These are phyloP conservation scores for Hippophae gyantsensis DNA, from an alignment of 306 rosid genomes.

Conservation along the genomic window DNA sequence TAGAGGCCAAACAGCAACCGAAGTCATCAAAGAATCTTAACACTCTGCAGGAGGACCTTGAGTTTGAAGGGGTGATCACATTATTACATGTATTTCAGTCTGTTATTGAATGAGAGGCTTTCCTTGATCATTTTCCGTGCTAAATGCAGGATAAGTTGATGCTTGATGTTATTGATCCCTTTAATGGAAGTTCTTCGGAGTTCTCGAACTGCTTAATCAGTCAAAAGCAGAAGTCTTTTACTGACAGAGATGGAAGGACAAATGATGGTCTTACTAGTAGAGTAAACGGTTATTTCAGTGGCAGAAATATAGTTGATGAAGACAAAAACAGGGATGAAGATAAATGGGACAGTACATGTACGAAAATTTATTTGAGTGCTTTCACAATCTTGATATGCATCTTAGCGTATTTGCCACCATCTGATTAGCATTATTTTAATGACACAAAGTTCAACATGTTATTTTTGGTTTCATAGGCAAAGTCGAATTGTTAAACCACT, in stretches of 20 bases:
- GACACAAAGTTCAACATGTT: too few relatives aligned
- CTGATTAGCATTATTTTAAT: not conserved
- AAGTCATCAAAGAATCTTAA: conserved; percentile 29
- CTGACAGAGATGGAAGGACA: conserved; percentile 22
- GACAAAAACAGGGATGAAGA: conserved; percentile 27
- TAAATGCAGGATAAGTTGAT: conserved; percentile 56
- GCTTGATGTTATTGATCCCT: conserved; percentile 40
- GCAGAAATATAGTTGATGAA: conserved; percentile 30
- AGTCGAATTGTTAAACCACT: too few relatives aligned
- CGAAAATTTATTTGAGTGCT: not conserved
- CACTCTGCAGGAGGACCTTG: conserved; percentile 43
- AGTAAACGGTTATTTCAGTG: conserved; percentile 24
- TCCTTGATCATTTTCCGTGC: conserved; percentile 16
- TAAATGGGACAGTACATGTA: conserved; percentile 50
- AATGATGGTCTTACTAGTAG: conserved; percentile 24
- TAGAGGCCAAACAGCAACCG: conserved; percentile 29
- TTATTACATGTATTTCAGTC: conserved; percentile 3
- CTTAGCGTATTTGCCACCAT: not conserved
- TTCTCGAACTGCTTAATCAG: conserved; percentile 37
- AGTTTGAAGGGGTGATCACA: conserved; percentile 51
- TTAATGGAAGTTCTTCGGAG: conserved; percentile 22
- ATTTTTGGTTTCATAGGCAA: too few relatives aligned
- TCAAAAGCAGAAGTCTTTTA: conserved; percentile 25
- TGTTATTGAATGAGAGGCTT: conserved; percentile 5
- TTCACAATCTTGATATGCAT: conserved; percentile 1